Percentiles rank a stretch among this genome's conserved stretches.
Conservation (phyloP, 768 basidiomycete species). For the Lactarius sanguifluus region DNA sequence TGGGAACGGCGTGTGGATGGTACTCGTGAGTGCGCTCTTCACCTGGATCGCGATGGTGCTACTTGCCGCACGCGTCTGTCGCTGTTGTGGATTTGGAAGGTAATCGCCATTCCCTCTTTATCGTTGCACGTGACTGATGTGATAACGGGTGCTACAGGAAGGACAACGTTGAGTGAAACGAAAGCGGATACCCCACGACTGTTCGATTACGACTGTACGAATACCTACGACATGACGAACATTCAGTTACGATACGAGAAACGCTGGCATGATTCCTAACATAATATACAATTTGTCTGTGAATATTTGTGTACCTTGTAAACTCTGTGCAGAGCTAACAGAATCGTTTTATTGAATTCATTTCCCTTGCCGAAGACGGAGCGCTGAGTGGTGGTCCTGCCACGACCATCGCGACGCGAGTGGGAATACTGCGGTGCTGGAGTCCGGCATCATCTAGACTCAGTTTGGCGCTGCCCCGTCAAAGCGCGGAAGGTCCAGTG, state of each 20-base stretch:
- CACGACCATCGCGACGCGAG: not conserved
- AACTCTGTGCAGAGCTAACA: not conserved
- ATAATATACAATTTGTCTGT: conserved; percentile 2
- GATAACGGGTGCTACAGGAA: not conserved
- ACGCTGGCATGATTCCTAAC: not conserved
- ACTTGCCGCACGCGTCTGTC: conserved; percentile 63
- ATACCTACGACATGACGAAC: conserved; percentile 1
- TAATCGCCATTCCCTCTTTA: not conserved
- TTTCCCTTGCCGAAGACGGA: not conserved
- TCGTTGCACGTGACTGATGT: not conserved
- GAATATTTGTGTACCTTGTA: not conserved
- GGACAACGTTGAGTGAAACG: not conserved
- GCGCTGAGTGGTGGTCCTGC: not conserved
- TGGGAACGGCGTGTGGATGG: conserved; percentile 76
- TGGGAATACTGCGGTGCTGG: not conserved
- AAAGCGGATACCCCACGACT: not conserved
- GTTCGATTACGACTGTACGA: not conserved
- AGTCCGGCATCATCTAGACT: not conserved
- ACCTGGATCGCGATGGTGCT: conserved; percentile 61
- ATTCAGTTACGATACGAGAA: not conserved
- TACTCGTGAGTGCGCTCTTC: conserved; percentile 52
- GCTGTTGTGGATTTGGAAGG: conserved; percentile 53
- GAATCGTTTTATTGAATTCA: not conserved
- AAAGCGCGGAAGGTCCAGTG: not conserved
- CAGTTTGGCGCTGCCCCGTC: not conserved